A percentile compares a stretch with the other conserved stretches of the same genome.
Conservation (phyloP, 345 rosid species). For the Streptanthus diversifolius region DNA sequence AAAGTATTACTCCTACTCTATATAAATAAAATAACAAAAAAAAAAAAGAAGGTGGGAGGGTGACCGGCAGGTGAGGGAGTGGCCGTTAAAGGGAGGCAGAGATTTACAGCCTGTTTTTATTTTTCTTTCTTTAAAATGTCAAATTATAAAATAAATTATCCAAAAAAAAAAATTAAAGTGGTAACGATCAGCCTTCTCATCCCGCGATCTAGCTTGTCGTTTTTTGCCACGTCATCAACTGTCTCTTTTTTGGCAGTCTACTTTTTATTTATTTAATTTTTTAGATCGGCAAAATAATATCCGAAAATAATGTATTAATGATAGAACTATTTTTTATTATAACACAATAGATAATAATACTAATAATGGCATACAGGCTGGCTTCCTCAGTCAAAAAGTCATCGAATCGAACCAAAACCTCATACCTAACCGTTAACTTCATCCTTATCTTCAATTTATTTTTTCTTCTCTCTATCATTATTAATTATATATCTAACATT, state of each 20-base stretch:
- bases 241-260: conserved; percentile 12
- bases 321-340: background rate
- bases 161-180: conserved; percentile 11
- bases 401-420: conserved; percentile 37
- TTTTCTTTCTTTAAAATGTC: background rate
- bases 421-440: conserved; percentile 50
- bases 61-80: conserved; percentile 36
- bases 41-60: conserved; percentile 6
- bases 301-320: background rate
- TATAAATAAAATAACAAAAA: background rate
- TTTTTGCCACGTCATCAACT: conserved; percentile 57
- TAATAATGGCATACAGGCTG: conserved; percentile 69
- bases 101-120: conserved; percentile 57
- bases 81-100: conserved; percentile 58
- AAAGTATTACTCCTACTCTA: background rate
- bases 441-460: conserved; percentile 45
- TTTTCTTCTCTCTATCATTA: background rate
- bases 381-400: conserved; percentile 61
- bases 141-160: background rate
- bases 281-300: conserved; percentile 11
- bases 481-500: conserved; percentile 14
- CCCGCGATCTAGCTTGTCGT: conserved; percentile 73
- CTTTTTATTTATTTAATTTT: background rate
- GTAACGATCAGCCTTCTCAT: conserved; percentile 60
- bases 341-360: conserved; percentile 16